Base-by-base conservation (phyloP, 768 basidiomycete species). In the Gymnopilus junonius region DNA sequence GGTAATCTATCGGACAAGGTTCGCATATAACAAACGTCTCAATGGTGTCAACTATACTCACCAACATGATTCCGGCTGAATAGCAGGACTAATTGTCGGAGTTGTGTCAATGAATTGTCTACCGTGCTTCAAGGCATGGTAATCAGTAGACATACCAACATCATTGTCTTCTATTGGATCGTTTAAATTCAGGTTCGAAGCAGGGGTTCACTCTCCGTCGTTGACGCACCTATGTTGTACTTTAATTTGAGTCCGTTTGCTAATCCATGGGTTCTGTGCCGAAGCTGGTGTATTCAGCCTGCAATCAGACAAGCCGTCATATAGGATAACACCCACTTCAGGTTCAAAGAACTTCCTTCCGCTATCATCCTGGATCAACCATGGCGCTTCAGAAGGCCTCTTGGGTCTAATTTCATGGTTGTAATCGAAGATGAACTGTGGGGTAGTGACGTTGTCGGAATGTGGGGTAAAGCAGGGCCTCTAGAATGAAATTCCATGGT, bases 21-120 rank as follows among this genome's bases (percentile, higher is more conserved):
- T 31, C 11, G 23, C 5, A 55, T 14, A 17, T 25, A 35, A 14
- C 53, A 32, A 20, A 59, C 17, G 35, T n/a, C 15, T 25, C 20
- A 12, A 56, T 20, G 45, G 4, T 29, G 20, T 37, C 15, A 42
- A 35, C 2, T 20, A 69, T 20, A 69, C 80, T 42, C 64, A 86
- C 88, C 89, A 42, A 90, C 70, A 67, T 90, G 87, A 70, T 92
- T 92, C 29, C 86, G 82, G 63, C 88, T 87, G 71, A 85, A 89
- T 42, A 90, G 69, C 59, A 89, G 77, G 8, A 88, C 90, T 90
- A 65, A 8, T 39, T 45, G 27, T 32, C 42, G 39, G 43, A 2
- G 10, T 46, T 54, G 3, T 21, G 23, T 43, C 32, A 20, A 3
- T 14, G 3, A 54, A 23, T 42, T n/a, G 5, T 25, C 5, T 8